A percentile compares a stretch with the other conserved stretches of the same genome.
Evolutionary conservation across 495 filamentous ascomycete genomes (phyloP).

Genomic region (Terfezia claveryi): DNA sequence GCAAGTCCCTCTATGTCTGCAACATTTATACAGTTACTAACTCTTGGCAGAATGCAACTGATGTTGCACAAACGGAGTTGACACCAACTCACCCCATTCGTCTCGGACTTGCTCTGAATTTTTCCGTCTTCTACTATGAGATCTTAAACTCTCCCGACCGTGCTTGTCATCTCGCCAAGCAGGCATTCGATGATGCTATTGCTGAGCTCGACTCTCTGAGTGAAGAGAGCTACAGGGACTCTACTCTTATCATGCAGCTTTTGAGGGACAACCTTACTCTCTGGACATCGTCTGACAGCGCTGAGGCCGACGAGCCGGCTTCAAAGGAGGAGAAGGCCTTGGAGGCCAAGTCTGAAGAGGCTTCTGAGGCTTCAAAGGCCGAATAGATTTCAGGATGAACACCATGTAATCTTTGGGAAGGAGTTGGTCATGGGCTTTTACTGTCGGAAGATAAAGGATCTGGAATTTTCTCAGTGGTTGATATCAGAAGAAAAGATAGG

Average conservation of each 20-base stretch:
- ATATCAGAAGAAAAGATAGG: no score
- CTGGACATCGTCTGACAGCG: conserved; percentile 92
- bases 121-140: conserved; percentile 99
- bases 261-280: conserved; percentile 98
- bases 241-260: conserved; percentile 99
- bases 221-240: conserved; percentile 98
- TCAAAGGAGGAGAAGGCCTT: conserved; percentile 40
- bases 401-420: conserved; percentile 14
- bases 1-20: conserved; percentile 24
- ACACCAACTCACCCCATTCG: conserved; percentile 97
- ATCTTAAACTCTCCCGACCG: conserved; percentile 98
- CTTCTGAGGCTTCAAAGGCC: conserved; percentile 7
- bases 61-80: conserved; percentile 91
- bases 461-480: no score
- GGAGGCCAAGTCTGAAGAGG: conserved; percentile 25
- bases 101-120: conserved; percentile 93
- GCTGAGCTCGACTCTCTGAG: conserved; percentile 96
- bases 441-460: background rate
- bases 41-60: conserved; percentile 65
- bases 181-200: conserved; percentile 97
- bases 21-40: background rate
- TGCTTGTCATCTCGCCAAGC: conserved; percentile 97
- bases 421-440: background rate
- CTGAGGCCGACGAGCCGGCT: conserved; percentile 48
- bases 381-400: conserved; percentile 11